Percentiles rank a stretch among this genome's conserved stretches.
Evolutionary conservation across 306 rosid genomes (phyloP).

Genomic region (Prinsepia uniflora): DNA sequence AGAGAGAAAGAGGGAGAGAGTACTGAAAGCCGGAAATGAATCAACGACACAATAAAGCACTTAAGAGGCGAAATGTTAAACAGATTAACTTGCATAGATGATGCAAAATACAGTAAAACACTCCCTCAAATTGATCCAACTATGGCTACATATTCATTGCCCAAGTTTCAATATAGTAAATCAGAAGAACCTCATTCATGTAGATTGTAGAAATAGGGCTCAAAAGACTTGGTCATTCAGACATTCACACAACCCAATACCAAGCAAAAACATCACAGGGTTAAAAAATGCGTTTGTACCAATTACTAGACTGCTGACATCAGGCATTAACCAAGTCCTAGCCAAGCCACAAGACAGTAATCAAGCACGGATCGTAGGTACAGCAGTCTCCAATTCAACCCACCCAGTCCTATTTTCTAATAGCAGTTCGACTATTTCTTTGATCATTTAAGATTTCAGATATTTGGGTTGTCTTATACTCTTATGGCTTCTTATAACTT

Average conservation of each 20-base stretch:
- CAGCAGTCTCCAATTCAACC: too few relatives aligned
- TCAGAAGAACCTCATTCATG: not conserved
- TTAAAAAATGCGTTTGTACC: too few relatives aligned
- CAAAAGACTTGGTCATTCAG: not conserved
- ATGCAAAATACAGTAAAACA: not conserved
- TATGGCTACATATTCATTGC: not conserved
- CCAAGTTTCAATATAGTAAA: not conserved
- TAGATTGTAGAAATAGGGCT: not conserved
- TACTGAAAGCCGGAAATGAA: not conserved
- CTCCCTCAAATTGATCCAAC: not conserved
- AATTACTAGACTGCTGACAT: too few relatives aligned
- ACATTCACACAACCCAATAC: not conserved
- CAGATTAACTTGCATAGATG: not conserved
- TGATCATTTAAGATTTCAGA: too few relatives aligned
- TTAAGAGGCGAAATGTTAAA: not conserved
- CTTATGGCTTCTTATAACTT: too few relatives aligned
- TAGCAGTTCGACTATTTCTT: too few relatives aligned
- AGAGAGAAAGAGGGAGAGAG: too few relatives aligned
- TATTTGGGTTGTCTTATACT: too few relatives aligned
- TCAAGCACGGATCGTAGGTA: too few relatives aligned
- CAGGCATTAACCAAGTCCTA: too few relatives aligned
- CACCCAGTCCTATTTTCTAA: too few relatives aligned
- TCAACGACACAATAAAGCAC: not conserved
- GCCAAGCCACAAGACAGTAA: too few relatives aligned
- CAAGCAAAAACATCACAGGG: not conserved